Evolutionary conservation across 2,329 filamentous ascomycete species (phyloP).

Genomic region (Paecilomyces niveus): DNA sequence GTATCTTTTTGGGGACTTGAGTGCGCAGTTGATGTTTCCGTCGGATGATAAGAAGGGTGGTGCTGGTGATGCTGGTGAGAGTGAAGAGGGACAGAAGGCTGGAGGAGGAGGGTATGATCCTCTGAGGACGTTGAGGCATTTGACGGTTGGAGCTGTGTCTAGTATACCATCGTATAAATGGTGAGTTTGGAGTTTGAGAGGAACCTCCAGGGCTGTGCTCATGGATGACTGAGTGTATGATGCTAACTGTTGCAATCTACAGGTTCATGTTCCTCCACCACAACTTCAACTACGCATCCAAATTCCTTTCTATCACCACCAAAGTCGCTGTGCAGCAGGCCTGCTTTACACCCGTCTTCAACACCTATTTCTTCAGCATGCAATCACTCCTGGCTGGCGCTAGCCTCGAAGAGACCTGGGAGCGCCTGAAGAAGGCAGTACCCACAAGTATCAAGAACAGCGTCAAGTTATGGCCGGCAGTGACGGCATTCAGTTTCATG

Average conservation of each 20-base stretch:
- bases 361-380: slow-evolving; percentile 73
- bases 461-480: slow-evolving; percentile 79
- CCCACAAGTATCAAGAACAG: slow-evolving; percentile 71
- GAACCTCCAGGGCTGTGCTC: background rate
- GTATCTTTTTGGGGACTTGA: slow-evolving; percentile 70
- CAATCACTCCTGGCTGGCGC: slow-evolving; percentile 70
- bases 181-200: slow-evolving; percentile 41
- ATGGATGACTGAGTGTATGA: background rate
- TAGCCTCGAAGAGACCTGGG: slow-evolving; percentile 54
- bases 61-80: slow-evolving; percentile 18
- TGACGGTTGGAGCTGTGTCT: slow-evolving; percentile 65
- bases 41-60: slow-evolving; percentile 13
- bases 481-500: slow-evolving; percentile 82
- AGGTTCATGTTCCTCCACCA: slow-evolving; percentile 75
- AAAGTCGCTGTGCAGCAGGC: slow-evolving; percentile 78
- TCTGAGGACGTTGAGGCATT: slow-evolving; percentile 59
- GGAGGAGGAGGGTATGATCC: slow-evolving; percentile 55
- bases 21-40: slow-evolving; percentile 62
- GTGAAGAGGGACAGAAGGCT: slow-evolving; percentile 14
- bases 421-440: slow-evolving; percentile 67
- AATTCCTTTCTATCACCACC: slow-evolving; percentile 59
- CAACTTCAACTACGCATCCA: slow-evolving; percentile 77
- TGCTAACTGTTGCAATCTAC: background rate
- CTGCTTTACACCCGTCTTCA: slow-evolving; percentile 76
- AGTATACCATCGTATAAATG: slow-evolving; percentile 77